Base-by-base conservation (phyloP, 1,139 yeast genomes). In the Yamadazyma dushanensis region DNA sequence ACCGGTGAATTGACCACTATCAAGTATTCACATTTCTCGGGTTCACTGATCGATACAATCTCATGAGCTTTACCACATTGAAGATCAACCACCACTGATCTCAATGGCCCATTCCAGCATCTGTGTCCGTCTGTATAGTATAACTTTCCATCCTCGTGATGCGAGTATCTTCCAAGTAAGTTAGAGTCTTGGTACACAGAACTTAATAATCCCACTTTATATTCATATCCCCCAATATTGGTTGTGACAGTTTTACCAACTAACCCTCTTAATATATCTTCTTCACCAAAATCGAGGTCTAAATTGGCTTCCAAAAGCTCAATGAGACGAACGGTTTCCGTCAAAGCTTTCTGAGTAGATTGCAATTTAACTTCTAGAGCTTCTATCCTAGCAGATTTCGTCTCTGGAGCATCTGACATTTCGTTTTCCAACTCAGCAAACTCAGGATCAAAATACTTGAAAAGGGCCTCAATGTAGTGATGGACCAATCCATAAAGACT, bases 41-140 rank as follows among this genome's bases (percentile, higher is more conserved):
- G 92, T 60, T 94, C 99, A 30, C 82, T 69, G 4, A 90, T 95
- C 3, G 79, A 61, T 19, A 80, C 37, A 20, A 94, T 63, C 40
- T 73, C 68, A 29, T 75, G 65, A 2, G 66, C 62, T 3, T 64
- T 56, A 1, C 95, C 95, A 61, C 99, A 94, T 15, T 66, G 65
- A 41, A 92, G 56, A 18, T 70, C 69, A 3, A 87, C 80, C 8
- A 61, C 62, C 0, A 89, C 90, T 23, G 83, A 74, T 55, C 99
- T 76, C 19, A 66, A 59, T 3, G 97, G 97, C 0, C 98, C 98
- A 56, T 89, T 87, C 97, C 98, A 92, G 59, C 99, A 94, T 53
- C 73, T 74, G 34, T 80, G 80, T n/a, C 99, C 99, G 22, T 69
- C 57, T 5, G 57, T 66, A 53, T 68, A 90, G 30, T 45, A 40